phyloP scores from a whole-genome alignment of 2,329 filamentous ascomycete genomes.

The Boeremia exigua region DNA sequence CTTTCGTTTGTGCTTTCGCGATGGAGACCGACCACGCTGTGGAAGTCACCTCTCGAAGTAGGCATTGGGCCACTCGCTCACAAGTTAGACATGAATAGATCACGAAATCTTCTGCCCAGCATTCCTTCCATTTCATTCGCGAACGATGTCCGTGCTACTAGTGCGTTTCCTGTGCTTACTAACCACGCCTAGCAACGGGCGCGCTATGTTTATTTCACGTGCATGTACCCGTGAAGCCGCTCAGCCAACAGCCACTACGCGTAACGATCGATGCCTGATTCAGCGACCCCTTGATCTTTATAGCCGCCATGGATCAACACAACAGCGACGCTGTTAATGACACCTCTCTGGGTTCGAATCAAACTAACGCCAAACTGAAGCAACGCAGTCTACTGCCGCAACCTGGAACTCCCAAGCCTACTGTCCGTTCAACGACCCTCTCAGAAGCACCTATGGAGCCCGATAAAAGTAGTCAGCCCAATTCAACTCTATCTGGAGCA shows the following conservation, averaged over 20 bases:
- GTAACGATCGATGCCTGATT: constrained; percentile 1
- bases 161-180: constrained; percentile 7
- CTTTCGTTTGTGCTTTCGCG: constrained; percentile 35
- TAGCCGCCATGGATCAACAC: constrained; percentile 3
- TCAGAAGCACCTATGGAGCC: background rate
- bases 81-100: constrained; percentile 31
- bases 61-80: constrained; percentile 31
- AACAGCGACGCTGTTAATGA: background rate
- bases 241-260: constrained; percentile 1
- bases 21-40: constrained; percentile 28
- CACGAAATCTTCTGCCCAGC: constrained; percentile 17
- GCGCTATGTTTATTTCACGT: constrained; percentile 7
- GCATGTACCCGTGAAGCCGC: background rate
- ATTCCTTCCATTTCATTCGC: background rate
- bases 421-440: constrained; percentile 1
- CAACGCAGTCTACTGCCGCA: constrained; percentile 43
- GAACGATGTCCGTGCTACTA: too few species aligned
- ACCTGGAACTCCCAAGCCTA: constrained; percentile 34
- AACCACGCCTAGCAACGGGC: constrained; percentile 6
- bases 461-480: background rate
- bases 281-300: background rate
- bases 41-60: constrained; percentile 28
- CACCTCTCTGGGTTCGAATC: background rate
- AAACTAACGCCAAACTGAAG: constrained; percentile 6
- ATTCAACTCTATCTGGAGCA: background rate